These are phyloP conservation scores for Phytophthora litchii DNA, from an alignment of 352 stramenopile species.

Conservation along the genomic window DNA sequence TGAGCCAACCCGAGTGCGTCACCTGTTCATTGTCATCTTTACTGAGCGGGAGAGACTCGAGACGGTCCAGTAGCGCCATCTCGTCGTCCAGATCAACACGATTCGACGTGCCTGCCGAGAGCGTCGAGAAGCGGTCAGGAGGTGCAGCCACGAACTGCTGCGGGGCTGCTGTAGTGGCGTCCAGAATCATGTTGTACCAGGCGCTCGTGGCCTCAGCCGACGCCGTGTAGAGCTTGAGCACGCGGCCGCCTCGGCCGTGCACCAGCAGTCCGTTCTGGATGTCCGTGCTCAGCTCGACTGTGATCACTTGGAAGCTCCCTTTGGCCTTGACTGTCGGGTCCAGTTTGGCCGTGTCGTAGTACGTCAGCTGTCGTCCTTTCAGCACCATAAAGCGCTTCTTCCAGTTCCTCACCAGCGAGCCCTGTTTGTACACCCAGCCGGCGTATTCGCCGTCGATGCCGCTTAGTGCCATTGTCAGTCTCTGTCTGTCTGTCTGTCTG, in stretches of 20 bases:
- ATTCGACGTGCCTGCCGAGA: slow-evolving; percentile 34
- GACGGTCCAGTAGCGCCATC: slow-evolving; percentile 53
- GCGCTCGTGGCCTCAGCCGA: slow-evolving; percentile 66
- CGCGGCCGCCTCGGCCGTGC: slow-evolving; percentile 75
- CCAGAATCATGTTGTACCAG: slow-evolving; percentile 81
- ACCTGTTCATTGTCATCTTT: slow-evolving; percentile 48
- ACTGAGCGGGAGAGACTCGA: slow-evolving; percentile 63
- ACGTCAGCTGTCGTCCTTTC: slow-evolving; percentile 77
- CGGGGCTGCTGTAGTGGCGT: slow-evolving; percentile 45
- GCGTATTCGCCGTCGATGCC: slow-evolving; percentile 60
- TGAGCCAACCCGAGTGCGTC: slow-evolving; percentile 79
- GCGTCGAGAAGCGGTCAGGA: slow-evolving; percentile 48
- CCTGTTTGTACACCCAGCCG: slow-evolving; percentile 88
- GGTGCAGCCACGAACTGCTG: slow-evolving; percentile 27
- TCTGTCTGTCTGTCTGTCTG: background rate
- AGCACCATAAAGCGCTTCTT: slow-evolving; percentile 90
- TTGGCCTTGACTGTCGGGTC: slow-evolving; percentile 69
- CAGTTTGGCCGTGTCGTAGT: slow-evolving; percentile 81
- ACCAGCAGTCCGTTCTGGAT: slow-evolving; percentile 86
- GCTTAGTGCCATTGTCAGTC: slow-evolving; percentile 33
- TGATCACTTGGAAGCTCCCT: slow-evolving; percentile 86
- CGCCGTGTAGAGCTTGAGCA: slow-evolving; percentile 89
- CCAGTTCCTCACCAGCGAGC: slow-evolving; percentile 81
- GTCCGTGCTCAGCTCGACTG: slow-evolving; percentile 77
- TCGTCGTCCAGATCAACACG: slow-evolving; percentile 54